Conservation (phyloP, 202 grass and related monocot genomes). For the Carex sylvatica region DNA sequence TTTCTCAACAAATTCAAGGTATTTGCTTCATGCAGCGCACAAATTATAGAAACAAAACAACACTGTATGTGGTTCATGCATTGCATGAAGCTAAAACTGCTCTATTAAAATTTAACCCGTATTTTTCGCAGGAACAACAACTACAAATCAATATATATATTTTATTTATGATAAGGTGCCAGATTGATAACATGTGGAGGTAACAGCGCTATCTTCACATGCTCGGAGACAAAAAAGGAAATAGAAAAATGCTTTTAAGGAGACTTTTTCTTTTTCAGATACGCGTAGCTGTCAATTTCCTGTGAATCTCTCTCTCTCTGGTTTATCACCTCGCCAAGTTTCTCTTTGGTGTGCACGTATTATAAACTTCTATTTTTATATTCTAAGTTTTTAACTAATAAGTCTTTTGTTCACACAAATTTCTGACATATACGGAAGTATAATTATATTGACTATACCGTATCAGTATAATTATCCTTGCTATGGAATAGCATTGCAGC, state of each 20-base stretch:
- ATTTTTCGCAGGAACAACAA: no score
- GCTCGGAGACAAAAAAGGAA: neutral
- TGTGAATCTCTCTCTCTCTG: neutral
- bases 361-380: neutral
- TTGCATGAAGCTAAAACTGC: no score
- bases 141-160: neutral
- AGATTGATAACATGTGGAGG: neutral
- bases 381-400: neutral
- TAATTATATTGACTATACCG: no score
- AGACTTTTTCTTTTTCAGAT: neutral
- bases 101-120: no score
- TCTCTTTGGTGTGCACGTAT: neutral
- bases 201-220: conserved; percentile 6
- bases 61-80: neutral
- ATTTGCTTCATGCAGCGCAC: no score
- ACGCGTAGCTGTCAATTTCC: neutral
- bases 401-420: neutral
- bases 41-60: no score
- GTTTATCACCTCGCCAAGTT: neutral
- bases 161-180: neutral
- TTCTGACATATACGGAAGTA: neutral
- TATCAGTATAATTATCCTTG: neutral
- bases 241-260: neutral
- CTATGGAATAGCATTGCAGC: neutral
- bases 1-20: neutral